Evolutionary conservation across 2,329 filamentous ascomycete genomes (phyloP).

Genomic region (Colletotrichum plurivorum): DNA sequence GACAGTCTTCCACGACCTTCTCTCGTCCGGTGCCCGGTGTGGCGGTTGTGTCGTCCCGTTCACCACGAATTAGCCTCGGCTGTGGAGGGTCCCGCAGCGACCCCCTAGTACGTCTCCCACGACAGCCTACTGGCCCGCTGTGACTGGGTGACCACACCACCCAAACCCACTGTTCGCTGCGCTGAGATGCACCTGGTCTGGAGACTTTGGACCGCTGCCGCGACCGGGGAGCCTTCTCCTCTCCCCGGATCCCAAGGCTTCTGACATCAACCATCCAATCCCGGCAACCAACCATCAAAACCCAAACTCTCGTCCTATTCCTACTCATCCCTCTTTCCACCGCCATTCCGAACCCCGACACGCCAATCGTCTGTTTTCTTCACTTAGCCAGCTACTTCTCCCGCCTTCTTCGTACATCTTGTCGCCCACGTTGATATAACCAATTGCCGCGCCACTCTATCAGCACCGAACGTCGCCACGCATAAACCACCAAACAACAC

Average conservation of each 20-base stretch:
- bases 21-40: background rate
- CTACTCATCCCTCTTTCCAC: background rate
- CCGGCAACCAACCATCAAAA: constrained; percentile 10
- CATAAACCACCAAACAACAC: constrained; percentile 1
- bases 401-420: constrained; percentile 6
- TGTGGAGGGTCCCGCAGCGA: constrained; percentile 34
- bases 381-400: constrained; percentile 4
- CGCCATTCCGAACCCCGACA: constrained; percentile 16
- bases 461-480: constrained; percentile 22
- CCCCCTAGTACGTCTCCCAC: background rate
- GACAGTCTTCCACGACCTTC: constrained; percentile 28
- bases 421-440: background rate
- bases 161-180: constrained; percentile 6
- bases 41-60: constrained; percentile 10
- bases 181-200: constrained; percentile 1
- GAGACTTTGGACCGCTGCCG: constrained; percentile 24
- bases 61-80: constrained; percentile 36
- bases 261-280: constrained; percentile 24
- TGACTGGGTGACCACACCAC: background rate
- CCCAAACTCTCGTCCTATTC: constrained; percentile 4
- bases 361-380: background rate
- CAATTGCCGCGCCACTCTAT: background rate
- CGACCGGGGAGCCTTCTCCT: constrained; percentile 22
- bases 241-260: constrained; percentile 25
- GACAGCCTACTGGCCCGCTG: no score